A percentile compares a stretch with the other conserved stretches of the same genome.
Conservation (phyloP, 2,329 filamentous ascomycete species). For the Mycogone perniciosa region DNA sequence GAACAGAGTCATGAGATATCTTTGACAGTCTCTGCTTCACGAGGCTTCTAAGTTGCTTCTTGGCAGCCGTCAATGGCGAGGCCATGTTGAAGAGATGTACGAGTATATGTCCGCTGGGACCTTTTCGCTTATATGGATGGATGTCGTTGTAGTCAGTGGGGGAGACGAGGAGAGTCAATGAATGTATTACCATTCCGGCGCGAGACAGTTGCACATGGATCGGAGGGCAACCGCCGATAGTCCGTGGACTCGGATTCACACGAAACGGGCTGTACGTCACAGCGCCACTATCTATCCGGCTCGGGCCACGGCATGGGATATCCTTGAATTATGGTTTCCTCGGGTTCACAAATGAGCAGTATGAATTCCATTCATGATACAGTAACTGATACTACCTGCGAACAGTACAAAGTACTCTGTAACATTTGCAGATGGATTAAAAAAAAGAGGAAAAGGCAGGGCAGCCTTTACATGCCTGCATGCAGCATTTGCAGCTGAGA, state of each 20-base stretch:
- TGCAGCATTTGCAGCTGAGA: no score
- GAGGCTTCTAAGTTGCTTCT: conserved; percentile 65
- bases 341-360: no score
- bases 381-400: neutral
- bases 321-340: neutral
- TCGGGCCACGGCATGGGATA: neutral
- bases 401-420: neutral
- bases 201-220: neutral
- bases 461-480: no score
- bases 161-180: neutral
- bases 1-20: conserved; percentile 56
- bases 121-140: no score
- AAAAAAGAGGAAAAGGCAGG: no score
- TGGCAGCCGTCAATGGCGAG: conserved; percentile 55
- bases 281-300: neutral
- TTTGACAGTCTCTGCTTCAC: conserved; percentile 61
- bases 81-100: conserved; percentile 36
- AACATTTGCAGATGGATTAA: no score
- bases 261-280: neutral
- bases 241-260: neutral
- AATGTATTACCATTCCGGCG: neutral
- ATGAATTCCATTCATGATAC: neutral
- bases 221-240: neutral
- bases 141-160: no score
- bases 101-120: neutral